Base-by-base conservation (phyloP, 164 flowering plant genomes). In the Santalum album region DNA sequence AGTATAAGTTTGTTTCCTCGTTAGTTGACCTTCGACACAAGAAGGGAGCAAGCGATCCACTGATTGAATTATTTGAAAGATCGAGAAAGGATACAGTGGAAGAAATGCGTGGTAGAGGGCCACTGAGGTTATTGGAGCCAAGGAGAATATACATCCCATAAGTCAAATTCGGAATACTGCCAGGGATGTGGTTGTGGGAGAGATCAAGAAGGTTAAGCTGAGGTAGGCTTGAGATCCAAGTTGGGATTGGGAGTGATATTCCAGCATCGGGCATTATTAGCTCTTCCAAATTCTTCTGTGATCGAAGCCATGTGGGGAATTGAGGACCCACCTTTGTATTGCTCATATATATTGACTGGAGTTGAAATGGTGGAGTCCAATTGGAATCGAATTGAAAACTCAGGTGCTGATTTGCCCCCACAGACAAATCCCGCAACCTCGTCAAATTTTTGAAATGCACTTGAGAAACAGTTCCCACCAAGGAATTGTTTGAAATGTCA, bases 141-240 rank as follows among this genome's bases (percentile, higher is more conserved):
- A 32, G 36, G 36, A 0, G 10, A 32, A 32, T 12, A 12, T 6
- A 6, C 10, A 7, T 12, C 12, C 7, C 12, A 7, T 6, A 0
- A 6, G 36, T 7, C 10, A 32, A 6, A 12, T 32, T 7, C 12
- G 63, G 38, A 19, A 54, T 0, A 12, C 40, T 17, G 1, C 60
- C 69, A 23, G 4, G 12, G 1, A 65, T 19, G 3, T 55, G 44
- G 20, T 59, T 65, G 16, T 40, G 0, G 7, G 60, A 54, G 18
- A 65, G 48, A 44, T 65, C 39, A 1, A 59, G 20, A 4, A 3
- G 0, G 24, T 49, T 12, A 5, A 6, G 14, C 2, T 52, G 15
- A n/a, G n/a, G n/a, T n/a, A n/a, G n/a, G n/a, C n/a, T n/a, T 25
- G 34, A 58, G 24, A 64, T 51, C 68, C 62, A 64, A 21, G 26